Conservation (phyloP, 108 stramenopile species). For the Nitzschia sp. region DNA sequence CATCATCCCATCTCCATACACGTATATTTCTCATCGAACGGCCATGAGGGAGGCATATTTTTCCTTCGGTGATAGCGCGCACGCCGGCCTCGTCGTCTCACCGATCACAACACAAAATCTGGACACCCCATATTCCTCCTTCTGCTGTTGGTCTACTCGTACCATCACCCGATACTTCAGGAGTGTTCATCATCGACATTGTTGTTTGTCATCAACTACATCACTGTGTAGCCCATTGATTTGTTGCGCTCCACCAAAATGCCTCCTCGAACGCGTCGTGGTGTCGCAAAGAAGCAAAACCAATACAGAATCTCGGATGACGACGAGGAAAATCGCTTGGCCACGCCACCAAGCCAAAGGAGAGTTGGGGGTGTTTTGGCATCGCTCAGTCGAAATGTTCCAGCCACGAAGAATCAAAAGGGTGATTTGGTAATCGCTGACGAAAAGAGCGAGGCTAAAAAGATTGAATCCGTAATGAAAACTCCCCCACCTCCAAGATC, state of each 20-base stretch:
- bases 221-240: no score
- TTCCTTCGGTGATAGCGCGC: no score
- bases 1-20: no score
- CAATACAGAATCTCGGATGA: constrained; percentile 27
- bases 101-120: no score
- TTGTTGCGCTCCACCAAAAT: no score
- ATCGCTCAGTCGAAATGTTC: constrained; percentile 20
- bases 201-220: no score
- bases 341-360: background rate
- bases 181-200: no score
- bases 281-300: constrained; percentile 20
- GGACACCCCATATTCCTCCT: no score
- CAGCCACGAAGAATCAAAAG: background rate
- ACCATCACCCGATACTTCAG: no score
- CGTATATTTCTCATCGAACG: no score
- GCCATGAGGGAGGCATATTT: no score
- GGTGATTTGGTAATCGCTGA: background rate
- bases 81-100: background rate
- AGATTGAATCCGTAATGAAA: background rate
- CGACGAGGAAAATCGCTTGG: constrained; percentile 17
- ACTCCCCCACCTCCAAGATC: constrained; percentile 10
- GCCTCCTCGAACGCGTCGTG: constrained; percentile 23
- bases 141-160: no score
- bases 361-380: constrained; percentile 37
- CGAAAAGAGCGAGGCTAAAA: background rate